These are phyloP conservation scores for Suillus hirtellus DNA, from an alignment of 768 basidiomycete species.

Conservation along the genomic window DNA sequence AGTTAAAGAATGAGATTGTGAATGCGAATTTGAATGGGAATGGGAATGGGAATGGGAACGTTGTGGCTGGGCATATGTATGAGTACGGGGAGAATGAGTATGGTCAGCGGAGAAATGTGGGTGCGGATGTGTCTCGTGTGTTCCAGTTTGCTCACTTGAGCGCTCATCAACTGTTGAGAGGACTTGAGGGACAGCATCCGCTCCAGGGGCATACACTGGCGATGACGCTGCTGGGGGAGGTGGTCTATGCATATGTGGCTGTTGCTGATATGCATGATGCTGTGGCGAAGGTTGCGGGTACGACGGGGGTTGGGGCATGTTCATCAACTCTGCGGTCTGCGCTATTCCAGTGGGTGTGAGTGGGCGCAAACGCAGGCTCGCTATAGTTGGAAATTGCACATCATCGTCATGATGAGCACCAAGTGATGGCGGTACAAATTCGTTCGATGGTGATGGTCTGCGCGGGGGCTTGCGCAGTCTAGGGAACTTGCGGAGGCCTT, in stretches of 20 bases:
- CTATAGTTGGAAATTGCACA: not conserved
- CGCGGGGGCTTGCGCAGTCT: conserved; percentile 7
- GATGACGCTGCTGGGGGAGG: conserved; percentile 1
- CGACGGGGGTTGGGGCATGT: conserved; percentile 3
- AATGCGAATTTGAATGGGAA: not conserved
- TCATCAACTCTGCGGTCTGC: conserved; percentile 8
- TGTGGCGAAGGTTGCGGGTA: not conserved
- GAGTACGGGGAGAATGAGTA: not conserved
- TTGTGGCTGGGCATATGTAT: not conserved
- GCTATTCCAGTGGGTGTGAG: conserved; percentile 11
- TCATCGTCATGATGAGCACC: not conserved
- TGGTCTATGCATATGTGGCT: not conserved
- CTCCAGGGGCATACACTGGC: not conserved
- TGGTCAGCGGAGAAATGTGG: not conserved
- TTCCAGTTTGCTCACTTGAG: conserved; percentile 4
- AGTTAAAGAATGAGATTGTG: not conserved
- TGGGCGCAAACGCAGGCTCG: conserved; percentile 8
- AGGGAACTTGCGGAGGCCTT: conserved; percentile 33
- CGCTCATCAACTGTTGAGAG: conserved; percentile 8
- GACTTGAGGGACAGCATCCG: conserved; percentile 1
- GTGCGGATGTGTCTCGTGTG: not conserved
- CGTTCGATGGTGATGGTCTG: not conserved
- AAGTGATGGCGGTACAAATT: not conserved
- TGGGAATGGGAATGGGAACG: not conserved
- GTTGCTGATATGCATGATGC: not conserved